Percentiles rank a stretch among this genome's conserved stretches.
Evolutionary conservation across 345 rosid species (phyloP).

Genomic region (Populus pruinosa): DNA sequence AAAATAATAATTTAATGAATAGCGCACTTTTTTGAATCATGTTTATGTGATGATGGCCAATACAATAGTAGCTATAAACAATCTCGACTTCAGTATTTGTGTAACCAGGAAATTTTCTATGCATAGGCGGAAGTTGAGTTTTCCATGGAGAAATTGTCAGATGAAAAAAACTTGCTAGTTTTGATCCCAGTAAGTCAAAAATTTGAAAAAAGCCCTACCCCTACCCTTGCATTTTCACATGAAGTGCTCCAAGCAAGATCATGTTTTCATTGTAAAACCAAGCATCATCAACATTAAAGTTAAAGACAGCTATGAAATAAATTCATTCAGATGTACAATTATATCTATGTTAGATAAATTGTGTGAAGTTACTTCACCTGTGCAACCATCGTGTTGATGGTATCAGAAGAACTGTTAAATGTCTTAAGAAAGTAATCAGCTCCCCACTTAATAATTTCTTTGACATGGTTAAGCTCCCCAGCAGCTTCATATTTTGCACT

Average conservation of each 20-base stretch:
- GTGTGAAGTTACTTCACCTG: conserved; percentile 46
- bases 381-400: conserved; percentile 50
- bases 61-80: not conserved
- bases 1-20: not conserved
- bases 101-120: not conserved
- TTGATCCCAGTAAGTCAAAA: not conserved
- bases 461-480: conserved; percentile 85
- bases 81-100: not conserved
- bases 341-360: not conserved
- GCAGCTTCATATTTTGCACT: conserved; percentile 88
- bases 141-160: not conserved
- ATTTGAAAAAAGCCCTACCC: not conserved
- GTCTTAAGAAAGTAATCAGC: conserved; percentile 90
- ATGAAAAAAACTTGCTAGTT: not conserved
- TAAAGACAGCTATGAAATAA: not conserved
- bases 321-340: not conserved
- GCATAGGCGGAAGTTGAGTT: not conserved
- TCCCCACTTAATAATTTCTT: conserved; percentile 94
- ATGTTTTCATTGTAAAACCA: not conserved
- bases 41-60: not conserved
- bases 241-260: not conserved
- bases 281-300: not conserved
- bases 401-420: conserved; percentile 73
- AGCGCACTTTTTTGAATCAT: not conserved
- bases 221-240: not conserved